These are phyloP conservation scores for Backusella luteola DNA, from an alignment of 192 early-diverging fungal species.

Conservation along the genomic window DNA sequence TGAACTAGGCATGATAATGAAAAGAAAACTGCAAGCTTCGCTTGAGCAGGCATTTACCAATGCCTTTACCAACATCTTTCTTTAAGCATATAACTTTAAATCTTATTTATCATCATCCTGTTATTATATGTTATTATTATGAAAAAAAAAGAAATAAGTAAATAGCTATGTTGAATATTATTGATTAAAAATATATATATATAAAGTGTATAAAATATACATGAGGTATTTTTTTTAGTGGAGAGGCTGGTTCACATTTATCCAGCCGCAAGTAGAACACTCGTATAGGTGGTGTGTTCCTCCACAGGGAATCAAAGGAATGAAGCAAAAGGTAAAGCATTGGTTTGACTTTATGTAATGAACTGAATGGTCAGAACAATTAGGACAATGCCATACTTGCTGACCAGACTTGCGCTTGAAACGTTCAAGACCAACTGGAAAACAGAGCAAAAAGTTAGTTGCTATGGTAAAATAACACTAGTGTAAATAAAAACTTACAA, in stretches of 20 bases:
- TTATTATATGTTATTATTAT: background rate
- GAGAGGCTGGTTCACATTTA: constrained; percentile 34
- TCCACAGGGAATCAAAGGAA: constrained; percentile 40
- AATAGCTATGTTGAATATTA: background rate
- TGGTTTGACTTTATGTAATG: constrained; percentile 29
- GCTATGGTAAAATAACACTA: background rate
- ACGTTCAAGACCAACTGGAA: constrained; percentile 33
- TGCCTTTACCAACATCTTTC: background rate
- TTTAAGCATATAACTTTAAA: background rate
- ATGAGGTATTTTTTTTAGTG: constrained; percentile 8
- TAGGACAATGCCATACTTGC: constrained; percentile 32
- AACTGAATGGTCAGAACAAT: constrained; percentile 31
- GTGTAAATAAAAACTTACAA: constrained; percentile 12
- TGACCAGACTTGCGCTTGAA: constrained; percentile 25
- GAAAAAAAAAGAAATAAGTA: background rate
- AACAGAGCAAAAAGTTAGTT: background rate
- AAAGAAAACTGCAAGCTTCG: background rate
- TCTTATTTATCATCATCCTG: background rate
- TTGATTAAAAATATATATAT: background rate
- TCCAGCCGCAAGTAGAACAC: constrained; percentile 39
- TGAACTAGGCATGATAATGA: background rate
- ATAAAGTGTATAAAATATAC: too few species aligned
- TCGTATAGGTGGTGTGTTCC: constrained; percentile 28
- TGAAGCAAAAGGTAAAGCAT: constrained; percentile 41
- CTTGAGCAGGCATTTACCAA: background rate